Conservation (phyloP, 2,329 filamentous ascomycete species). For the Colletotrichum sp. region DNA sequence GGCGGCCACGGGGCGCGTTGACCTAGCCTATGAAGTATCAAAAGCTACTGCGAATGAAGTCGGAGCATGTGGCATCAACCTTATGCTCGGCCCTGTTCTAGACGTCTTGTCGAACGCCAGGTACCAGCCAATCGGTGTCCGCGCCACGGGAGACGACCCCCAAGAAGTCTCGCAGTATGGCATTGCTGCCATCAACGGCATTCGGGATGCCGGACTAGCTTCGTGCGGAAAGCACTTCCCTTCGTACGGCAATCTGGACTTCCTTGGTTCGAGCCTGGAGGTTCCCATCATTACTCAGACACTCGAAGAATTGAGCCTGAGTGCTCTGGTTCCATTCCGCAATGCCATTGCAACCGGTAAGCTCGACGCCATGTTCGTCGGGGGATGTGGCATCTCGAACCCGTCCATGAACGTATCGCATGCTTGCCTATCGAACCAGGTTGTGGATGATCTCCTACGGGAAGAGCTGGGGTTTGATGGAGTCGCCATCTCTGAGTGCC, state of each 20-base stretch:
- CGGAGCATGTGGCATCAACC: constrained; percentile 90
- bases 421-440: constrained; percentile 89
- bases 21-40: constrained; percentile 87
- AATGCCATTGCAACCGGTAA: constrained; percentile 84
- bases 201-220: constrained; percentile 86
- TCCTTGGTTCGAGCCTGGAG: constrained; percentile 86
- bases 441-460: constrained; percentile 88
- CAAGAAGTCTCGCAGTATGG: constrained; percentile 94
- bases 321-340: constrained; percentile 87
- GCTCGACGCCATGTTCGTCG: constrained; percentile 93
- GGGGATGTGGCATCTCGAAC: constrained; percentile 90
- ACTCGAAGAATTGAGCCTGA: constrained; percentile 89
- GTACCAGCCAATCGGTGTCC: constrained; percentile 87
- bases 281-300: constrained; percentile 97
- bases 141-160: constrained; percentile 89
- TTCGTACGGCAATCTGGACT: constrained; percentile 93
- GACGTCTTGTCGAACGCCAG: constrained; percentile 94
- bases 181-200: constrained; percentile 88
- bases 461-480: constrained; percentile 88
- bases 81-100: constrained; percentile 91
- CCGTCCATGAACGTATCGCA: constrained; percentile 94
- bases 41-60: constrained; percentile 94
- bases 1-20: constrained; percentile 85
- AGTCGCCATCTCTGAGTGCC: constrained; percentile 91
- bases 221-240: constrained; percentile 97